Evolutionary conservation across 371 early-diverging fungal genomes (phyloP), one percentile per base, ranked within the genome.

Genomic region (Gilbertella persicaria): DNA sequence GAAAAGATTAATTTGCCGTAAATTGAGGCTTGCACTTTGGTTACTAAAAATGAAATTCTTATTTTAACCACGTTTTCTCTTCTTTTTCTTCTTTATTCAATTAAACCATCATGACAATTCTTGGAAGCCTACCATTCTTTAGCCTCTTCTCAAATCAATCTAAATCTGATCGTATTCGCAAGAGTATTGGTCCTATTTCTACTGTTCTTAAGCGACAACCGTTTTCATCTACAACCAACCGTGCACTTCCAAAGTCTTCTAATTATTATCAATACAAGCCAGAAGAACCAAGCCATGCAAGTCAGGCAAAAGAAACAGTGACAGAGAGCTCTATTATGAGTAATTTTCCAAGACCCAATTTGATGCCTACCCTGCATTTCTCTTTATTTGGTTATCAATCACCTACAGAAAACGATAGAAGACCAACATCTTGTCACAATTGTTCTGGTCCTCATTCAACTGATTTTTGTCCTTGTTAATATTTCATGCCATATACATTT

Each of bases 391-490:
- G 67, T 8, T 45, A 56, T 23, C 51, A 52, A 20, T 67, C 68
- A 17, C 55, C 71, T 14, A 53, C 71, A 14, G 50, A 64, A 12
- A 60, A 53, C 35, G 21, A 47, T 24, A 53, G 33, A 33, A 39
- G 55, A 49, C 42, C 29, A 37, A 24, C 55, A 13, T 44, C 58
- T 25, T 78, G 78, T 50, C 58, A 53, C 42, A 78, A 71, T 51
- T 78, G 78, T 33, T 65, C 72, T 58, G 78, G 78, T 30, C 78
- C 78, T 50, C 77, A 77, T 55, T 67, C 69, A 17, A 73, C 77
- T 24, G 69, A 71, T 26, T 77, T 73, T 45, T 77, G 78, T 44
- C 78, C 78, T 41, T 78, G 78, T 45, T 78, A 62, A 33, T 33
- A 33, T 33, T 5, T 33, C 10, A 33, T 9, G 13, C n/a, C 33